Conservation (phyloP, 306 rosid genomes). For the Phaseolus lunatus region DNA sequence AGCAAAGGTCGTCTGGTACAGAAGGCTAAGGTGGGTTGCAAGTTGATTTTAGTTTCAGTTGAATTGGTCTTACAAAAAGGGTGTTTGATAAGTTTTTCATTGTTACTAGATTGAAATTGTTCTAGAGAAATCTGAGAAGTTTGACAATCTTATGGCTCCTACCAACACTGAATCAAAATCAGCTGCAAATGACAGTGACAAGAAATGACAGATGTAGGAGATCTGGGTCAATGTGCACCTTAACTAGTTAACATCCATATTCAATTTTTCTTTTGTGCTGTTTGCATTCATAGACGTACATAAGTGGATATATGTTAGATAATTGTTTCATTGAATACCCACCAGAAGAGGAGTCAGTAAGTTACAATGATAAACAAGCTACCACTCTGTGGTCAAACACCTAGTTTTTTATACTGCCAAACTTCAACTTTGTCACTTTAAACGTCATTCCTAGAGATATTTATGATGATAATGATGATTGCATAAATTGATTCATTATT, state of each 20-base stretch:
- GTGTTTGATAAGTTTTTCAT: not conserved
- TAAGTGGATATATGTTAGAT: conserved; percentile 39
- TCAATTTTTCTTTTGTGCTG: conserved; percentile 39
- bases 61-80: not conserved
- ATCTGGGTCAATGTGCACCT: conserved; percentile 42
- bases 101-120: conserved; percentile 81
- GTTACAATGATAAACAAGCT: conserved; percentile 25
- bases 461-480: not conserved
- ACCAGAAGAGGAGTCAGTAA: not conserved
- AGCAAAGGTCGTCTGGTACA: conserved; percentile 85
- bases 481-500: not conserved
- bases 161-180: conserved; percentile 54
- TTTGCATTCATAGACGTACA: conserved; percentile 49
- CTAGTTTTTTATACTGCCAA: conserved; percentile 46
- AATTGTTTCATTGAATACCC: not conserved
- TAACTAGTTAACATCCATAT: conserved; percentile 58
- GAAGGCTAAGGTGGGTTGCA: conserved; percentile 80
- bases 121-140: conserved; percentile 89
- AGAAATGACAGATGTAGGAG: conserved; percentile 47
- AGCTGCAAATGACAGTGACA: conserved; percentile 46
- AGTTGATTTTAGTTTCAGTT: not conserved
- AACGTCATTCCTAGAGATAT: conserved; percentile 44
- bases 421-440: conserved; percentile 27
- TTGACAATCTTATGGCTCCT: conserved; percentile 69
- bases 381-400: conserved; percentile 44